Evolutionary conservation across 225 moss, liverwort and hornwort species (phyloP).

Genomic region (Sphagnum contortum): DNA sequence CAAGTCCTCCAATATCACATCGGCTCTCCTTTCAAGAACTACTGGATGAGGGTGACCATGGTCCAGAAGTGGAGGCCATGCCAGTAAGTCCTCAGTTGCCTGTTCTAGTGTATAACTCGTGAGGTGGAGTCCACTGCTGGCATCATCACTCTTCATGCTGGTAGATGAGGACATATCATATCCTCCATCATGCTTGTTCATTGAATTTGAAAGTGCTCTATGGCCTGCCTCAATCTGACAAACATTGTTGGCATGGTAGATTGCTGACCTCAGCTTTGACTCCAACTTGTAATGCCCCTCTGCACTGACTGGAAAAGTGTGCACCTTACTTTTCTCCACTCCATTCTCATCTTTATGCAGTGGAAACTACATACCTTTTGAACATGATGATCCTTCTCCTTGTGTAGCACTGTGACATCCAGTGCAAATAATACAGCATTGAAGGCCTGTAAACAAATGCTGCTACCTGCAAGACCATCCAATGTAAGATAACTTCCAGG

Average conservation of each 20-base stretch:
- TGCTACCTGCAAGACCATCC: constrained; percentile 23
- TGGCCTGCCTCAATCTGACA: too few species aligned
- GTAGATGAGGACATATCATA: not conserved
- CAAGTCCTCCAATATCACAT: constrained; percentile 49
- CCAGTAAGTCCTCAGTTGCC: constrained; percentile 47
- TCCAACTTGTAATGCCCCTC: constrained; percentile 39
- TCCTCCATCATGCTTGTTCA: constrained; percentile 1
- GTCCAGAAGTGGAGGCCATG: constrained; percentile 65
- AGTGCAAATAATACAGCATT: constrained; percentile 28
- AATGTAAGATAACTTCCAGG: too few species aligned
- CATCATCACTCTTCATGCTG: not conserved
- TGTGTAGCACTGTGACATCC: constrained; percentile 19
- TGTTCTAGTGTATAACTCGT: constrained; percentile 38
- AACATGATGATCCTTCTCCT: constrained; percentile 7
- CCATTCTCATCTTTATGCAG: not conserved
- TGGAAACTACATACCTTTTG: constrained; percentile 10
- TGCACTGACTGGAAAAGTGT: constrained; percentile 21
- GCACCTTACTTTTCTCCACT: not conserved
- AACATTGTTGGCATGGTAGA: constrained; percentile 5
- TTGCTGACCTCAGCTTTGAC: constrained; percentile 25
- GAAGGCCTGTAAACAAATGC: constrained; percentile 27
- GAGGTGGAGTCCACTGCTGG: not conserved
- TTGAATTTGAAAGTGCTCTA: constrained; percentile 5
- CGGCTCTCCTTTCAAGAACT: constrained; percentile 44
- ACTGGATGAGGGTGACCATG: constrained; percentile 73